phyloP scores from a whole-genome alignment of 2,329 filamentous ascomycete genomes.

The Curvularia spicifera region DNA sequence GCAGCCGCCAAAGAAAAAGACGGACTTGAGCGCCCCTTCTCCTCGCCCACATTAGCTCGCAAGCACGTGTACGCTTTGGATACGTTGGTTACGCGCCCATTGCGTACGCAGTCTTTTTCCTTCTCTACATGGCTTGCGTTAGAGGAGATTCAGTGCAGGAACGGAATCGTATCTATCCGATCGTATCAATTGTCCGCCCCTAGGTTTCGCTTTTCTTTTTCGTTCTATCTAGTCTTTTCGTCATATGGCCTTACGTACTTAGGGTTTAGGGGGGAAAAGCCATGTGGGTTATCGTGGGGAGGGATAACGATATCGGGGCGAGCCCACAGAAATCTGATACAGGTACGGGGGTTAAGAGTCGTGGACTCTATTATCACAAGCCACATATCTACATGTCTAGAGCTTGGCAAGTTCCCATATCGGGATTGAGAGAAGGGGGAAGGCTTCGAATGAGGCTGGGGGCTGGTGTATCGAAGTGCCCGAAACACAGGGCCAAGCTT shows the following conservation, averaged over 20 bases:
- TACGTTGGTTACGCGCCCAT: conserved; percentile 2
- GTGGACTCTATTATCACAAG: neutral
- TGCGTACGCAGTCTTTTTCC: neutral
- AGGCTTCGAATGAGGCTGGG: neutral
- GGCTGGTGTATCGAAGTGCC: neutral
- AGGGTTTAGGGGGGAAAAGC: neutral
- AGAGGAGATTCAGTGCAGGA: neutral
- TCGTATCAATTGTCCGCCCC: neutral
- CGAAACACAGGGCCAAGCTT: conserved; percentile 1
- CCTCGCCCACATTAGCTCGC: too few species aligned
- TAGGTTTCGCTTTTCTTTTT: neutral
- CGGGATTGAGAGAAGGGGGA: neutral
- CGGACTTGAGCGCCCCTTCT: neutral
- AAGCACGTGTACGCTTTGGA: neutral
- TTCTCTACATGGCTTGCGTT: too few species aligned
- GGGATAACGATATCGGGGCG: neutral
- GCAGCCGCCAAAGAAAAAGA: neutral
- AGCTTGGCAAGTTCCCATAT: neutral
- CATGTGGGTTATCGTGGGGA: neutral
- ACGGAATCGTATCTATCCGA: neutral
- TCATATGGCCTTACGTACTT: neutral
- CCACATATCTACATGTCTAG: neutral
- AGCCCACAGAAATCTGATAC: neutral
- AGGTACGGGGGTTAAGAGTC: neutral
- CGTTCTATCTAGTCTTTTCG: neutral